A percentile compares a stretch with the other conserved stretches of the same genome.
phyloP scores from a whole-genome alignment of 2,329 filamentous ascomycete species.

The Rosellinia necatrix region DNA sequence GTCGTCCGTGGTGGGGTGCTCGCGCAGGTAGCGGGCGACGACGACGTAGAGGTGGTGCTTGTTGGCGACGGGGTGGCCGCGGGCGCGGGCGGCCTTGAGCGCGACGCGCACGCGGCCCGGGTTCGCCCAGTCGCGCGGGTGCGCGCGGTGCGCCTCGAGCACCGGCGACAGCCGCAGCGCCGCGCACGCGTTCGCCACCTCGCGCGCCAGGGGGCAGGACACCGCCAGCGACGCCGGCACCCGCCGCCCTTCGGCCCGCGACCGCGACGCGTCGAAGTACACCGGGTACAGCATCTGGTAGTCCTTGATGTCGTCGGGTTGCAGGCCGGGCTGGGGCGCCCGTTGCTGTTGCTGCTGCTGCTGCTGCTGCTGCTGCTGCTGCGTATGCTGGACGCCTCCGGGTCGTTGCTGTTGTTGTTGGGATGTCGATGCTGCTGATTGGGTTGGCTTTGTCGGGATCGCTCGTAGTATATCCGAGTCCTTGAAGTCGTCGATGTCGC shows the following conservation, averaged over 20 bases:
- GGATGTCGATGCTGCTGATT: slow-evolving; percentile 34
- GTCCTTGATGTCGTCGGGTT: slow-evolving; percentile 66
- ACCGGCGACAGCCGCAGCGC: slow-evolving; percentile 72
- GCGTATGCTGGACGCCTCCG: no score
- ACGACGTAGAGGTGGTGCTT: slow-evolving; percentile 89
- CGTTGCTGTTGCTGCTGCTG: slow-evolving; percentile 24
- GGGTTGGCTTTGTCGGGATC: slow-evolving; percentile 43
- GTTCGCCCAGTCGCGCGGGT: slow-evolving; percentile 98
- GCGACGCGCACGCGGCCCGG: slow-evolving; percentile 85
- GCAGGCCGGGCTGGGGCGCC: slow-evolving; percentile 45
- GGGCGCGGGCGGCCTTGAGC: slow-evolving; percentile 56
- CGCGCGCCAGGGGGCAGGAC: slow-evolving; percentile 81
- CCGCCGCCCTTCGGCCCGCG: slow-evolving; percentile 79
- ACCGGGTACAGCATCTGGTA: slow-evolving; percentile 93
- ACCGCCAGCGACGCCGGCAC: slow-evolving; percentile 76
- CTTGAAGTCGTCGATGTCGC: slow-evolving; percentile 72
- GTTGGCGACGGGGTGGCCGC: slow-evolving; percentile 59
- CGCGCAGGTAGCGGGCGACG: slow-evolving; percentile 75
- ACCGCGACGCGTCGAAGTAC: slow-evolving; percentile 84
- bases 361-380: slow-evolving; percentile 42
- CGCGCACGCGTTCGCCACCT: slow-evolving; percentile 85
- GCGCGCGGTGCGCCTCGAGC: slow-evolving; percentile 88
- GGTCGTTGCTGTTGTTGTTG: slow-evolving; percentile 42
- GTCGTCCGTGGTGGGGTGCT: slow-evolving; percentile 76
- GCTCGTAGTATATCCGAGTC: slow-evolving; percentile 61